Base-by-base conservation (phyloP, 495 filamentous ascomycete genomes). In the Penicillium manginii region DNA sequence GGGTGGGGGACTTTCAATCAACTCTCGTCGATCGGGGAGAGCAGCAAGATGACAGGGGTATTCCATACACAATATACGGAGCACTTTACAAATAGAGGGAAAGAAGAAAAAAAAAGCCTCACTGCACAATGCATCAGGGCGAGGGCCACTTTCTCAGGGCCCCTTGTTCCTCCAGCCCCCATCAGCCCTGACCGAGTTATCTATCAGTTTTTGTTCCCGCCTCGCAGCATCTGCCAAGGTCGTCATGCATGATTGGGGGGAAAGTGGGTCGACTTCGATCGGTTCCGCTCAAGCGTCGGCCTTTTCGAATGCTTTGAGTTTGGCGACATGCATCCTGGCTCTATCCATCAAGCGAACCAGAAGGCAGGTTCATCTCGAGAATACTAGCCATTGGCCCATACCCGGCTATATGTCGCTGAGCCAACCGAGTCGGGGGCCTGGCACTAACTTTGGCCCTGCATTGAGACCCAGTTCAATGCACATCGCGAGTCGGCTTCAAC, bases 321-420 rank as follows among this genome's bases (percentile, higher is more conserved):
- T 59, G 54, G 43, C 48, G 42, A 37, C 53, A 23, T 32, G 8
- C 37, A 57, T 37, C n/a, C 26, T 29, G 33, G 37, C 47, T 49
- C 32, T 55, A 29, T 21, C 39, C 49, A 29, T 52, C 32, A 9
- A 51, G 23, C 21, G 55, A 61, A 59, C 54, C 43, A 56, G 19
- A 53, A 1, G 17, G 11, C 59, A 54, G 37, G 35, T 53, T 39
- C 52, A 35, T 56, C 33, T 57, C 57, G 14, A 40, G 2, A n/a
- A 11, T 10, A 18, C 4, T 3, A 8, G 22, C 50, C 43, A 68
- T 66, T 68, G 63, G 63, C 29, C 29, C 43, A 12, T 17, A 55
- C 31, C 37, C 57, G 39, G 51, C 40, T 32, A 53, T 19, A 48
- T 50, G 60, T 64, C 60, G 55, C 58, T 43, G 60, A 63, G 66